A percentile compares a stretch with the other conserved stretches of the same genome.
Conservation (phyloP, 306 rosid genomes). For the Trifolium fragiferum region DNA sequence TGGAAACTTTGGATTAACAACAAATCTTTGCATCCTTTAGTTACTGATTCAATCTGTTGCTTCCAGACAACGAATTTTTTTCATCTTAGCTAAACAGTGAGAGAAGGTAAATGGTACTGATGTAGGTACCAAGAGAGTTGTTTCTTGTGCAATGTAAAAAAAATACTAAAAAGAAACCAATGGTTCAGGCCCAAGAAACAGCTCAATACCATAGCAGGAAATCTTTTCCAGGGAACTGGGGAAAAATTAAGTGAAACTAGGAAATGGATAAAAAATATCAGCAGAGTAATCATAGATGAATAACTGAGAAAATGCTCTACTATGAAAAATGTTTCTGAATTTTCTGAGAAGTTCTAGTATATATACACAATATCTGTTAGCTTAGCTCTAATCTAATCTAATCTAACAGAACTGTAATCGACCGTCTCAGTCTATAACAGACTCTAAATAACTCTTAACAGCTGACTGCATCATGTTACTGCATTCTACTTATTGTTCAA, state of each 20-base stretch:
- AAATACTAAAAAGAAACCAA: background rate
- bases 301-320: too few relatives aligned
- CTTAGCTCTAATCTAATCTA: background rate
- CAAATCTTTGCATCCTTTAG: slow-evolving; percentile 13
- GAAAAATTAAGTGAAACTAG: background rate
- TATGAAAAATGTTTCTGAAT: too few relatives aligned
- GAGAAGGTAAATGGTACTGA: background rate
- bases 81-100: background rate
- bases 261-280: background rate
- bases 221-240: background rate
- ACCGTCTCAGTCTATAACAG: background rate
- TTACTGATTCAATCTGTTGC: background rate
- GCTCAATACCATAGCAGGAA: background rate
- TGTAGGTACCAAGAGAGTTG: background rate
- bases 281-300: background rate
- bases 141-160: background rate
- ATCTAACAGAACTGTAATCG: background rate
- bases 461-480: background rate
- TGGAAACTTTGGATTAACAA: background rate
- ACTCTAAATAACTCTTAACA: background rate
- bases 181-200: background rate
- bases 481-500: background rate
- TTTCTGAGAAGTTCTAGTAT: too few relatives aligned
- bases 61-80: background rate
- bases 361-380: background rate